Evolutionary conservation across 495 filamentous ascomycete species (phyloP), one percentile per base, ranked within the genome.

Genomic region (Aspergillus taichungensis): DNA sequence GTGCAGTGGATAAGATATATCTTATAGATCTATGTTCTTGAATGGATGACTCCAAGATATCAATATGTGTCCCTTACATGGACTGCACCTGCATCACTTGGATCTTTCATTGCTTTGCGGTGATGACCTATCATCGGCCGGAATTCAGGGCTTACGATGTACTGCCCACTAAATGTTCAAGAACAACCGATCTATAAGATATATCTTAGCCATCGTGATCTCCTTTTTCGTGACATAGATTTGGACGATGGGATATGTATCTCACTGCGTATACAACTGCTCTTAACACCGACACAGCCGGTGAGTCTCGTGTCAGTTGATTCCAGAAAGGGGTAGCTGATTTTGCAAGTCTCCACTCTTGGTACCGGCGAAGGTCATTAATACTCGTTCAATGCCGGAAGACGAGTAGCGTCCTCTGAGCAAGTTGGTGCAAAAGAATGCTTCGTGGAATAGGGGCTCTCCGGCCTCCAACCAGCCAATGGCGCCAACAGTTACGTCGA

Each of bases 181-280:
- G n/a, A n/a, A n/a, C n/a, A n/a, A n/a, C n/a, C n/a, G n/a, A n/a
- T n/a, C n/a, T n/a, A n/a, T n/a, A n/a, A n/a, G n/a, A n/a, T n/a
- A n/a, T n/a, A n/a, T n/a, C n/a, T n/a, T n/a, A n/a, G n/a, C n/a
- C n/a, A n/a, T 24, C 18, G 4, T 24, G 18, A 24, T 24, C 4
- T 4, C 1, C 18, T 4, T 24, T 24, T 24, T n/a, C n/a, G 4
- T 24, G 18, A 27, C 13, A 27, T 9, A 18, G 37, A 27, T 3
- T 39, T 4, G 14, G 24, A 27, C 37, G 49, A 6, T 56, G 60
- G 35, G 76, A 65, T 8, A 80, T 79, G 46, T 60, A 65, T 8
- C 63, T 71, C 32, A 92, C 72, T 11, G 85, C 86, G 37, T 88
- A 84, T 50, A 91, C 84, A 35, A 92, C 83, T 10, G 76, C 88